Evolutionary conservation across 2,329 filamentous ascomycete genomes (phyloP).

Genomic region (Trichoderma citrinoviride): DNA sequence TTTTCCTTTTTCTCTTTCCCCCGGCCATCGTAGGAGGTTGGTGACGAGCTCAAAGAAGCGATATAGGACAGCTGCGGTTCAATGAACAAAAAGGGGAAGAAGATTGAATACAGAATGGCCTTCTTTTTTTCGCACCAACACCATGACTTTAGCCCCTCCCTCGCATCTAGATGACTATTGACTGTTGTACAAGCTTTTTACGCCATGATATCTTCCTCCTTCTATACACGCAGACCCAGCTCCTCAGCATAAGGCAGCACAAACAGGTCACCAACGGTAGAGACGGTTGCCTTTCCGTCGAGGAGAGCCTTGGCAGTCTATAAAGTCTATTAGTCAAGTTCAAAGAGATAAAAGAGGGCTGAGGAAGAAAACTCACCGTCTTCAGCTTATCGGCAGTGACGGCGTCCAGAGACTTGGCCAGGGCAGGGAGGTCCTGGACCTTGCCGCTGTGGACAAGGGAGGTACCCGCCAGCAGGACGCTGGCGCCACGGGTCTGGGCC

Average conservation of each 20-base stretch:
- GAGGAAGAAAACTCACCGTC: constrained; percentile 58
- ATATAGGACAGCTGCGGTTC: constrained; percentile 18
- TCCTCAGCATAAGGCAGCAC: constrained; percentile 91
- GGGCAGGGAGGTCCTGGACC: constrained; percentile 77
- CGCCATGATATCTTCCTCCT: constrained; percentile 28
- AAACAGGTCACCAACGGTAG: constrained; percentile 87
- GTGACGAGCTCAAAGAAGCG: not conserved
- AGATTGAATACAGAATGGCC: constrained; percentile 42
- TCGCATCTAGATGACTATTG: constrained; percentile 39
- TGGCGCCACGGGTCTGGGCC: constrained; percentile 72
- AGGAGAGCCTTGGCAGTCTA: constrained; percentile 87
- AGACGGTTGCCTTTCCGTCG: constrained; percentile 83
- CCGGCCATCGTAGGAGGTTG: not conserved
- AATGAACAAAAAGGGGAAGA: constrained; percentile 33
- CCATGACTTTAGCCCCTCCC: constrained; percentile 33
- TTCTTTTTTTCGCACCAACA: constrained; percentile 40
- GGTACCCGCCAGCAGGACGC: constrained; percentile 79
- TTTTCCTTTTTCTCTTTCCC: not conserved
- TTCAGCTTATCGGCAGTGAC: constrained; percentile 84
- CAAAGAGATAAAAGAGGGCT: not conserved
- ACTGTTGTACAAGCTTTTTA: constrained; percentile 44
- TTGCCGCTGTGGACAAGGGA: constrained; percentile 78
- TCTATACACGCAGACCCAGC: constrained; percentile 90
- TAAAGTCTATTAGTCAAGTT: not conserved
- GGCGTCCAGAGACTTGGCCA: constrained; percentile 73